Conservation (phyloP, 2,329 filamentous ascomycete genomes). For the Cryphonectria naterciae region DNA sequence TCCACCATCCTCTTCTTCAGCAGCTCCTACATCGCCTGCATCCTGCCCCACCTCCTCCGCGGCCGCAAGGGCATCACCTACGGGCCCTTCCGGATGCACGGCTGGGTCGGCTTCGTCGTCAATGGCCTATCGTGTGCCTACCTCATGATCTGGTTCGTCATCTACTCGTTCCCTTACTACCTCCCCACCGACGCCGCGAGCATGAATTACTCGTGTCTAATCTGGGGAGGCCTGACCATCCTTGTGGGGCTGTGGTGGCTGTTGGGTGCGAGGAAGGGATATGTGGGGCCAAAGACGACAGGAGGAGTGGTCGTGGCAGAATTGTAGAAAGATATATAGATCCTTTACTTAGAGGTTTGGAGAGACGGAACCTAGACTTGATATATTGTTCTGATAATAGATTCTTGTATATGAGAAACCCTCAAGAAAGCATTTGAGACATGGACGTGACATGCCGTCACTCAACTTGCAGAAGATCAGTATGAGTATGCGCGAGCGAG, state of each 20-base stretch:
- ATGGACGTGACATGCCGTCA: no score
- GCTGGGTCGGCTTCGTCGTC: conserved; percentile 48
- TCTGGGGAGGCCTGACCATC: conserved; percentile 47
- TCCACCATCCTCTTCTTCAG: conserved; percentile 44
- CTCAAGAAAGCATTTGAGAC: not conserved
- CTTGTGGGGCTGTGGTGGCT: conserved; percentile 49
- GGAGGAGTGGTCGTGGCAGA: conserved; percentile 26
- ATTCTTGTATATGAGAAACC: no score
- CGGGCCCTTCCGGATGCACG: conserved; percentile 59
- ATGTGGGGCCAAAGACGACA: conserved; percentile 29
- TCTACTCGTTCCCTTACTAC: conserved; percentile 61
- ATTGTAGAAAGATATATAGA: not conserved
- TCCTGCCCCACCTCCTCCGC: conserved; percentile 60
- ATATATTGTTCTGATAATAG: not conserved
- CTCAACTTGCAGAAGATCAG: no score
- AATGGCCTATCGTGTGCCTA: conserved; percentile 55
- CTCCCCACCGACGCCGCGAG: conserved; percentile 45
- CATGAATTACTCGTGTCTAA: conserved; percentile 56
- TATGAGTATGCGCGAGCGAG: no score
- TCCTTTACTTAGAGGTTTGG: not conserved
- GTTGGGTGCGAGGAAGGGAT: conserved; percentile 33
- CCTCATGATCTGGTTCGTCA: conserved; percentile 61
- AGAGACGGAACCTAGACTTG: not conserved
- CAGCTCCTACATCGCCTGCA: conserved; percentile 65
- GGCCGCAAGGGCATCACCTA: conserved; percentile 49